Evolutionary conservation across 176 grass and related monocot species (phyloP), one percentile per base, ranked within the genome.

Genomic region (Oryza nivara): DNA sequence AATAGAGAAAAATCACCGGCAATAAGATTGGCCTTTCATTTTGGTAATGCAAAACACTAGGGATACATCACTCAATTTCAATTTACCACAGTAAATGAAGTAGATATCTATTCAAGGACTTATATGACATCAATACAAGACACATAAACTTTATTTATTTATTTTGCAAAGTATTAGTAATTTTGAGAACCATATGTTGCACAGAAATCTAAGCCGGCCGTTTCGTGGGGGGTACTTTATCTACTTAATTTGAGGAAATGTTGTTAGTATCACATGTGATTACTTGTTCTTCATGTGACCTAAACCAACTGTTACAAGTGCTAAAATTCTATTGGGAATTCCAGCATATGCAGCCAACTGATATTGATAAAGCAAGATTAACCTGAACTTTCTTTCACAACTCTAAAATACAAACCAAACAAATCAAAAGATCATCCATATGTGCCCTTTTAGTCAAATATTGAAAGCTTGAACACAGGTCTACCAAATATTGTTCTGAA

Each of bases 201-300:
- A 38, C 28, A 73, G 9, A 43, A 34, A 69, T 69, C 9, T n/a
- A 52, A 28, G 30, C 6, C 14, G 64, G 36, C 67, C 20, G 48
- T 13, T 73, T n/a, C 15, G 17, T 14, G 49, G 68, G 68, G 68
- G 15, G 43, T 9, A 28, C 22, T 52, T n/a, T 10, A 11, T 11
- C 8, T 9, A 23, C 58, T 63, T 63, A 63, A 23, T 63, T 10
- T 9, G 47, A 26, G 46, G 67, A 7, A 48, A 30, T 76, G 69
- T 47, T 64, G 22, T 82, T 58, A 79, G 76, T 79, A 86, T 86
- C 75, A 66, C 68, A 79, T 79, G 67, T 79, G 19, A 46, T 48
- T 78, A 72, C 9, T 63, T 25, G 41, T 34, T 72, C 52, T 28
- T 35, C 68, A 79, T 34, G 65, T 25, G 28, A 67, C 23, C 64